phyloP scores from a whole-genome alignment of 2,329 filamentous ascomycete species.

The Albophoma yamanashiensis region DNA sequence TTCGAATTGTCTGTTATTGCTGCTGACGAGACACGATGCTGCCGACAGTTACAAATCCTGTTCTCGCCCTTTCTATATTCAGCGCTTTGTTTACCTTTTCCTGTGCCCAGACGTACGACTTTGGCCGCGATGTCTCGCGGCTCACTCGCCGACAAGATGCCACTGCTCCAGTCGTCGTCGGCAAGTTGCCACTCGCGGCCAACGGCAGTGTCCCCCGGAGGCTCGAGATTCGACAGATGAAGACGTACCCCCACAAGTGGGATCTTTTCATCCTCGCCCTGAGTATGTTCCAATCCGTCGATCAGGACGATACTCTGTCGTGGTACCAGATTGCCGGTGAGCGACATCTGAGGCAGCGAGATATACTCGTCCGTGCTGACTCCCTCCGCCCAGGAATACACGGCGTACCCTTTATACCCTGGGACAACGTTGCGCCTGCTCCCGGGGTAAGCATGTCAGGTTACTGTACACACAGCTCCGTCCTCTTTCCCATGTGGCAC shows the following conservation, averaged over 20 bases:
- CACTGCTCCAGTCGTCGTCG: slow-evolving; percentile 28
- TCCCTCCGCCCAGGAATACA: slow-evolving; percentile 53
- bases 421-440: slow-evolving; percentile 39
- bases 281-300: slow-evolving; percentile 57
- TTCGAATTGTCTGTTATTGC: neutral
- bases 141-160: slow-evolving; percentile 29
- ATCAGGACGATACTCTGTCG: slow-evolving; percentile 53
- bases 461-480: slow-evolving; percentile 68
- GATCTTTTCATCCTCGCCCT: slow-evolving; percentile 70
- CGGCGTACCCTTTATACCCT: slow-evolving; percentile 54
- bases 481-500: slow-evolving; percentile 75
- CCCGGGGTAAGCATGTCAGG: slow-evolving; percentile 47
- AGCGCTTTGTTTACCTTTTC: slow-evolving; percentile 5
- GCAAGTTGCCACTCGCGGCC: slow-evolving; percentile 25
- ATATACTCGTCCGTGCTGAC: neutral
- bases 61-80: neutral
- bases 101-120: slow-evolving; percentile 31
- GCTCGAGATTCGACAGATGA: slow-evolving; percentile 57
- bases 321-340: slow-evolving; percentile 71
- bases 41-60: neutral
- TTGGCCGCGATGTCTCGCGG: slow-evolving; percentile 32
- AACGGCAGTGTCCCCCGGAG: slow-evolving; percentile 36
- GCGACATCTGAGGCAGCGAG: slow-evolving; percentile 11
- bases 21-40: slow-evolving; percentile 2
- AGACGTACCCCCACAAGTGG: slow-evolving; percentile 54